These are phyloP conservation scores for Oenanthe javanica DNA, from an alignment of 140 eudicot species.

Conservation along the genomic window DNA sequence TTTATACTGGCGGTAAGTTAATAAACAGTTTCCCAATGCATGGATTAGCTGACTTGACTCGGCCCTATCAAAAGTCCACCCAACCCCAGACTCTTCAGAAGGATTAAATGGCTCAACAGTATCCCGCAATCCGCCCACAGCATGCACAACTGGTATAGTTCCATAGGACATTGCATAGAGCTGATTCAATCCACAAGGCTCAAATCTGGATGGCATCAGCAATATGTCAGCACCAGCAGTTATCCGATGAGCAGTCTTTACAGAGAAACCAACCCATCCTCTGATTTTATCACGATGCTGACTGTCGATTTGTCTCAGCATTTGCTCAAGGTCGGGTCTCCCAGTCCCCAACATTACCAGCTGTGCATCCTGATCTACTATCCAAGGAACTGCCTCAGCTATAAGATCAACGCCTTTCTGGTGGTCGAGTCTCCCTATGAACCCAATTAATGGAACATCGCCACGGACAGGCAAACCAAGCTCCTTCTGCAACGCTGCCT, in stretches of 20 bases:
- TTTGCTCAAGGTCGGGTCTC: conserved; percentile 64
- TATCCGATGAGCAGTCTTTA: conserved; percentile 76
- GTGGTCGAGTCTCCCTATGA: conserved; percentile 83
- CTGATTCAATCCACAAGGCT: conserved; percentile 96
- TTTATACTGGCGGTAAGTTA: conserved; percentile 67
- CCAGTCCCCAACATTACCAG: conserved; percentile 90
- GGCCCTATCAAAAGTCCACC: conserved; percentile 79
- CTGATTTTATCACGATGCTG: conserved; percentile 43
- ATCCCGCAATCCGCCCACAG: conserved; percentile 91
- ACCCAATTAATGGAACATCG: conserved; percentile 70
- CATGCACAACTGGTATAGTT: conserved; percentile 89
- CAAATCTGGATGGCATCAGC: conserved; percentile 93
- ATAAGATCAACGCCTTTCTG: conserved; percentile 94
- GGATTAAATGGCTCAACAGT: conserved; percentile 88
- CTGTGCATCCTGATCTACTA: conserved; percentile 76
- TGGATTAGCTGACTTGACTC: conserved; percentile 52
- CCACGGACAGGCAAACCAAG: conserved; percentile 67
- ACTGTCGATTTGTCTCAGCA: conserved; percentile 61
- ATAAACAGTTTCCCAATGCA: conserved; percentile 76
- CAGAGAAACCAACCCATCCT: conserved; percentile 96
- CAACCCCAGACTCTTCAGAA: conserved; percentile 62
- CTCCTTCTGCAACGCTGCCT: conserved; percentile 76
- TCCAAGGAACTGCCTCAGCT: conserved; percentile 80
- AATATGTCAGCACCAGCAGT: conserved; percentile 88
- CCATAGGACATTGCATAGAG: conserved; percentile 86